A percentile compares a stretch with the other conserved stretches of the same genome.
Evolutionary conservation across 805 yeast species (phyloP).

Genomic region (Saturnispora ahearnii): DNA sequence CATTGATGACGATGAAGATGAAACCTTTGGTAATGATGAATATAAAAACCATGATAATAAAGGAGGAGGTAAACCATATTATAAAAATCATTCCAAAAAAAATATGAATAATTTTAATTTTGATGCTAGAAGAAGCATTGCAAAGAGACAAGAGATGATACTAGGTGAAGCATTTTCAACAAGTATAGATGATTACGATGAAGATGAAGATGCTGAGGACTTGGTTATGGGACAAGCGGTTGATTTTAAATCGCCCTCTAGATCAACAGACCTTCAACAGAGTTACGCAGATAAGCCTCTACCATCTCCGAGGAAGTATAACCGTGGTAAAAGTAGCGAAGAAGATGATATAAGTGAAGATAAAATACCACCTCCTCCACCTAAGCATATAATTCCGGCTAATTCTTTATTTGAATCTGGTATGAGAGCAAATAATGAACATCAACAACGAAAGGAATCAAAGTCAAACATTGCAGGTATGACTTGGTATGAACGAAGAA

Average conservation of each 20-base stretch:
- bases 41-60: neutral
- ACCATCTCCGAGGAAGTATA: neutral
- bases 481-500: slow-evolving; percentile 9
- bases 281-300: slow-evolving; percentile 11
- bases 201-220: slow-evolving; percentile 10
- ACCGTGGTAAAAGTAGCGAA: neutral
- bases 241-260: slow-evolving; percentile 15
- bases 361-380: slow-evolving; percentile 21
- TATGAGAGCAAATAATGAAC: neutral
- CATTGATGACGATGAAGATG: slow-evolving; percentile 19
- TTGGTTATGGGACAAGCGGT: slow-evolving; percentile 21
- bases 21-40: neutral
- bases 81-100: neutral
- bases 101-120: neutral
- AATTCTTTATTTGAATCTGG: slow-evolving; percentile 13
- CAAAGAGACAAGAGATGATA: slow-evolving; percentile 11
- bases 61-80: neutral
- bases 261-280: slow-evolving; percentile 7
- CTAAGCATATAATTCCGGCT: slow-evolving; percentile 20
- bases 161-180: neutral
- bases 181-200: slow-evolving; percentile 2
- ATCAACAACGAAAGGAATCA: neutral
- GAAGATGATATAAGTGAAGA: neutral
- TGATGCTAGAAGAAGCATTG: slow-evolving; percentile 8
- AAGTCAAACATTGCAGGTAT: neutral